Evolutionary conservation across 805 yeast genomes (phyloP).

Genomic region (Myxozyma neotropica): DNA sequence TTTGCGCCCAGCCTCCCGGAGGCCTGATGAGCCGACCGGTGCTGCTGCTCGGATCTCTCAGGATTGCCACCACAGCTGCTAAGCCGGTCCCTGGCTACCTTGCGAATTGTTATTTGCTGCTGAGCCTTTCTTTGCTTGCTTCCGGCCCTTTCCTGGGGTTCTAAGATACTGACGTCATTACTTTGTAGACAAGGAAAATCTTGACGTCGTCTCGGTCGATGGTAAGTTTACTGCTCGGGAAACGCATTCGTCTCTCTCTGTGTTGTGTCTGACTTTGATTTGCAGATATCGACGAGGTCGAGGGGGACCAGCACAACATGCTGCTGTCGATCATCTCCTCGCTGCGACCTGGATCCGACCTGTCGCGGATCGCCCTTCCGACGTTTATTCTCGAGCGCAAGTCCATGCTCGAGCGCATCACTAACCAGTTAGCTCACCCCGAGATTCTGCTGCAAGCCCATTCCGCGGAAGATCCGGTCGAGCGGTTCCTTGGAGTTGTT

Average conservation of each 20-base stretch:
- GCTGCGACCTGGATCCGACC: constrained; percentile 87
- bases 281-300: constrained; percentile 83
- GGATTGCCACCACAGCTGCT: no score
- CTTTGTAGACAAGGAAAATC: constrained; percentile 5
- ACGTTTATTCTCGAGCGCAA: constrained; percentile 93
- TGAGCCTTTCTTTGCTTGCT: not conserved
- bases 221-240: constrained; percentile 1
- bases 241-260: not conserved
- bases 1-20: not conserved
- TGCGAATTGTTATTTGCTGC: no score
- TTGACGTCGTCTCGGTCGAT: constrained; percentile 15
- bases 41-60: no score
- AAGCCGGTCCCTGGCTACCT: no score
- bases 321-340: constrained; percentile 86
- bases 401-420: constrained; percentile 93
- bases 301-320: constrained; percentile 84
- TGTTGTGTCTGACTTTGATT: not conserved
- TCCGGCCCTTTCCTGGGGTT: not conserved
- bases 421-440: constrained; percentile 81
- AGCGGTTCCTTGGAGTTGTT: constrained; percentile 72
- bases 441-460: constrained; percentile 73
- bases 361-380: constrained; percentile 88
- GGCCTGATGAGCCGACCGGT: no score
- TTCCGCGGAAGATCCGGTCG: constrained; percentile 55
- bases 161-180: no score